Percentiles rank a stretch among this genome's conserved stretches.
Evolutionary conservation across 2,329 filamentous ascomycete genomes (phyloP).

Genomic region (Fusarium sp.): DNA sequence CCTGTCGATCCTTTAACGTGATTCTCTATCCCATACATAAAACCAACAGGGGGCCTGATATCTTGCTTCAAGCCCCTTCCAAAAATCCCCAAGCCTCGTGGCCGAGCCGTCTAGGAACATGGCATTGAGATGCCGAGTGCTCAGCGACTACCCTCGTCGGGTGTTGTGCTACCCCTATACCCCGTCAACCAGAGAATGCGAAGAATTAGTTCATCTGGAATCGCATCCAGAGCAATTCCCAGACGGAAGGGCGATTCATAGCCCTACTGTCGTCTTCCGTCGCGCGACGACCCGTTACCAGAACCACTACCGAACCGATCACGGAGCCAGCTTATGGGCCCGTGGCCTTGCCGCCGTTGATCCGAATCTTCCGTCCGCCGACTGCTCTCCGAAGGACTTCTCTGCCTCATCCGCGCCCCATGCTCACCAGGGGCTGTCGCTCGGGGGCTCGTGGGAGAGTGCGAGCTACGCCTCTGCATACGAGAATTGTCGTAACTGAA

Average conservation of each 20-base stretch:
- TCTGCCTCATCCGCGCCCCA: conserved; percentile 49
- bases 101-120: background rate
- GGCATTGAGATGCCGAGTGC: background rate
- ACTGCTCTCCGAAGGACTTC: conserved; percentile 52
- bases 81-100: background rate
- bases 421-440: conserved; percentile 42
- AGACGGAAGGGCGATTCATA: conserved; percentile 15
- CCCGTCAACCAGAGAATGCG: background rate
- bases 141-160: background rate
- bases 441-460: conserved; percentile 52
- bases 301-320: conserved; percentile 51
- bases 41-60: background rate
- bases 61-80: background rate
- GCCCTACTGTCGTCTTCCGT: conserved; percentile 44
- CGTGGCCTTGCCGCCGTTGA: conserved; percentile 45
- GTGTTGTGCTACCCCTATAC: background rate
- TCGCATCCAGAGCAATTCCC: conserved; percentile 1
- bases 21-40: conserved; percentile 33
- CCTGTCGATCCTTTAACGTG: conserved; percentile 20
- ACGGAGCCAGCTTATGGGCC: conserved; percentile 57
- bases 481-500: conserved; percentile 48
- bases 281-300: conserved; percentile 42
- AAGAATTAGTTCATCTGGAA: conserved; percentile 5
- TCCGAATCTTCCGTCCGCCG: conserved; percentile 45
- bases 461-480: conserved; percentile 51